Base-by-base conservation (phyloP, 148 eudicot species). In the Rhododendron griersonianum region DNA sequence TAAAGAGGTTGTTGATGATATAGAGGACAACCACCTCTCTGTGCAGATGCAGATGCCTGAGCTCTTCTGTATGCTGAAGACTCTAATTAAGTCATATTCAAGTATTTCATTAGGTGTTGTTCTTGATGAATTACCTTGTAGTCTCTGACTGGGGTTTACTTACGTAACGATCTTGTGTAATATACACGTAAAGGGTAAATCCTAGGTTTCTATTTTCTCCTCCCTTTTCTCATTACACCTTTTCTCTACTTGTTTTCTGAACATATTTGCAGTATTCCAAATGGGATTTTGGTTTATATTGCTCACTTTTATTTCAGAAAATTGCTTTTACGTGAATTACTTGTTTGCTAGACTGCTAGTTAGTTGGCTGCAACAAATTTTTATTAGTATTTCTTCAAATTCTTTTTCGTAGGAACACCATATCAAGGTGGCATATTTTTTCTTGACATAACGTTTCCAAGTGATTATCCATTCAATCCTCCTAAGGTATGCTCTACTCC, bases 401-500 rank as follows among this genome's bases (percentile, higher is more conserved):
- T 18, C 81, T n/a, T 77, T 80, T 82, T 80, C 84, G 88, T 78
- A 97, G 99, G 98, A 78, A 97, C 98, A 16, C 98, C 99, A 9
- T 97, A 97, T 90, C 90, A 93, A 89, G 98, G 95, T 41, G 99
- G 98, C 65, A 88, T 97, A 69, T 97, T 91, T 89, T 97, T 97
- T 87, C 96, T 97, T n/a, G 98, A 97, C 89, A 97, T 97, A 80
- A 84, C 87, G 13, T 97, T 97, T 85, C 98, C 98, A 5, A 65
- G 37, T 81, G 98, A 97, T 84, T 97, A 97, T 90, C 99, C 98
- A 10, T 97, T 95, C 83, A 93, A 93, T 84, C 96, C 98, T 85
- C 99, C 99, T 5, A 88, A 92, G 93, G 99, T 96, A 88, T 63
- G 87, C 65, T 80, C 57, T 4, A 16, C n/a, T 35, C 23, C 67